Evolutionary conservation across 768 basidiomycete genomes (phyloP).

Genomic region (Boletus reticulatus): DNA sequence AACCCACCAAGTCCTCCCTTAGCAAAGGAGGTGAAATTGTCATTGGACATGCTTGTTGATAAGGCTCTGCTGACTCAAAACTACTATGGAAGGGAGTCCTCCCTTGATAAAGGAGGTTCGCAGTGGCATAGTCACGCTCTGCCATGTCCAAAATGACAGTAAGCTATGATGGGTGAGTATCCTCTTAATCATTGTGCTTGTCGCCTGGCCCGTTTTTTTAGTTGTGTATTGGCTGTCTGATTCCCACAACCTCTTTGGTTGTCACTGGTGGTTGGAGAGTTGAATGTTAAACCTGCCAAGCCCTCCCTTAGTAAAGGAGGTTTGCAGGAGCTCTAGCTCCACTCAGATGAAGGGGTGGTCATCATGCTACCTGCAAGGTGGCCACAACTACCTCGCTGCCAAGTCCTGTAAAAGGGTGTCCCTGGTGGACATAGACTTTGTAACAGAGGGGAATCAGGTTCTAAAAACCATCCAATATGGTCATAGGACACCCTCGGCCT

Average conservation of each 20-base stretch:
- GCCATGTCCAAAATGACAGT: conserved; percentile 4
- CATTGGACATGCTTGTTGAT: no score
- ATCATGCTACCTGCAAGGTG: neutral
- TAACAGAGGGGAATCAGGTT: neutral
- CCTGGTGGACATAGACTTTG: neutral
- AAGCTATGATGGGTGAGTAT: neutral
- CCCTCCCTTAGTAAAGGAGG: conserved; percentile 2
- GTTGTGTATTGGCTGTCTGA: neutral
- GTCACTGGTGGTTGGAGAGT: neutral
- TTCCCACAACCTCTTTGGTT: neutral
- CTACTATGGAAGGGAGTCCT: neutral
- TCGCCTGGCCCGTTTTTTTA: conserved; percentile 2
- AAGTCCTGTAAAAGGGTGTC: neutral
- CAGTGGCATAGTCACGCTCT: neutral
- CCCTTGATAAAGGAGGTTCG: neutral
- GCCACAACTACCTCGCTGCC: neutral
- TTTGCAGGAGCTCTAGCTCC: neutral
- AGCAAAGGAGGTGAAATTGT: no score
- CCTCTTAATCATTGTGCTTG: conserved; percentile 1
- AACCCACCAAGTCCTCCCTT: no score
- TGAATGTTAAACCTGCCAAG: neutral
- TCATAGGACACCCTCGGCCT: no score
- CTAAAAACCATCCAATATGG: no score
- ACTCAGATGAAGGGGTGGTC: neutral
- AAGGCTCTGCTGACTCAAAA: no score